Conservation (phyloP, 1,139 yeast species). For the Keqinozyma sinolaborantium region DNA sequence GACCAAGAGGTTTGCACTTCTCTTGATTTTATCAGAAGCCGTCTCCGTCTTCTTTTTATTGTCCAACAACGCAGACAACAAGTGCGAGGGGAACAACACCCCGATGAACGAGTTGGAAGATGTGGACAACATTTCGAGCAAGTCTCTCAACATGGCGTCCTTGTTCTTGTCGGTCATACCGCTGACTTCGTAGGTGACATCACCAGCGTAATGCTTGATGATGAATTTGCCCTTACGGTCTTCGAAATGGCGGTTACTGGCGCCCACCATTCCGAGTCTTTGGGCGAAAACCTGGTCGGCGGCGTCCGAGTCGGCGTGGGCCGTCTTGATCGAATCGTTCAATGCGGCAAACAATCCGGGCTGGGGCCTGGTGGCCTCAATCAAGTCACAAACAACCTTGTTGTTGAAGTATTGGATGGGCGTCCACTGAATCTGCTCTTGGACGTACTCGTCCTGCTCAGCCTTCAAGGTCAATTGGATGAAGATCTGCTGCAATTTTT, state of each 20-base stretch:
- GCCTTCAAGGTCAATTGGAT: conserved; percentile 93
- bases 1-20: conserved; percentile 86
- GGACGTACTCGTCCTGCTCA: conserved; percentile 95
- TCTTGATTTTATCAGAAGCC: conserved; percentile 94
- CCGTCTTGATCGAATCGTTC: conserved; percentile 96
- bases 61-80: conserved; percentile 58
- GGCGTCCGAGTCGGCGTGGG: conserved; percentile 97
- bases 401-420: conserved; percentile 97
- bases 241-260: conserved; percentile 83
- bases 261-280: conserved; percentile 77
- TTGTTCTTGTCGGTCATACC: conserved; percentile 98
- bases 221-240: conserved; percentile 84
- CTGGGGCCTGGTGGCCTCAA: conserved; percentile 85
- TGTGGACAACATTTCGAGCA: conserved; percentile 72
- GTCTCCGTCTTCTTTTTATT: conserved; percentile 89
- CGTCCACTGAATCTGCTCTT: conserved; percentile 95
- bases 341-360: conserved; percentile 97
- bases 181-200: conserved; percentile 85
- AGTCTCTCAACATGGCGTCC: conserved; percentile 87
- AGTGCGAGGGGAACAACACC: conserved; percentile 69
- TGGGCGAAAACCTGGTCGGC: conserved; percentile 97
- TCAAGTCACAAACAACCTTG: conserved; percentile 94
- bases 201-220: conserved; percentile 97
- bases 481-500: conserved; percentile 93
- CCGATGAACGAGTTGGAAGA: conserved; percentile 67